Evolutionary conservation across 1,284 basidiomycete species (phyloP).

Genomic region (Polyporus tsugae): DNA sequence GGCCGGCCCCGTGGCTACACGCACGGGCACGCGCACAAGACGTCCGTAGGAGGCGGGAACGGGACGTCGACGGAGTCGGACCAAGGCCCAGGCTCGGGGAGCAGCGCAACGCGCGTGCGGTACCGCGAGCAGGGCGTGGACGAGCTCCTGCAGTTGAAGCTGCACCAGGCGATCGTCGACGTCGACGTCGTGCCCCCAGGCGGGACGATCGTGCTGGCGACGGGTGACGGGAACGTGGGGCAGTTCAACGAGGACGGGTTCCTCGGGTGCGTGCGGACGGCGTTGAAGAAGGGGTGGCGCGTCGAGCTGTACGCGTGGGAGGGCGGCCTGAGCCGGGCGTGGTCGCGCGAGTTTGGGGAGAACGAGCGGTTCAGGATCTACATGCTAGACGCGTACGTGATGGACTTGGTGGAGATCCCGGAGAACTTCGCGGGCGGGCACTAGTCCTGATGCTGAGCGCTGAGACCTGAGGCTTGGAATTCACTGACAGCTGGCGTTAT

Average conservation of each 20-base stretch:
- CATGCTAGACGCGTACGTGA: slow-evolving; percentile 43
- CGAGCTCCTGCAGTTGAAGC: slow-evolving; percentile 86
- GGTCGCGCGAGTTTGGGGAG: slow-evolving; percentile 72
- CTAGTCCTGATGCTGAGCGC: slow-evolving; percentile 7
- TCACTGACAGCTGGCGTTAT: slow-evolving; percentile 32
- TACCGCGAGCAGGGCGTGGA: slow-evolving; percentile 89
- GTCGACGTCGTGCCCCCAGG: slow-evolving; percentile 66
- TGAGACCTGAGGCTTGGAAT: not conserved
- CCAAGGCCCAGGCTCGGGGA: slow-evolving; percentile 25
- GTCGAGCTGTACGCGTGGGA: slow-evolving; percentile 91
- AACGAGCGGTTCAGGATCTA: slow-evolving; percentile 44
- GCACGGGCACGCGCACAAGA: slow-evolving; percentile 35
- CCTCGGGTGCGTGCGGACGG: slow-evolving; percentile 81
- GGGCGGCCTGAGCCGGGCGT: slow-evolving; percentile 75
- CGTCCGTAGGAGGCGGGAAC: slow-evolving; percentile 32
- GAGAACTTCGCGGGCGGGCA: slow-evolving; percentile 21
- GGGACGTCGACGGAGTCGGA: slow-evolving; percentile 38
- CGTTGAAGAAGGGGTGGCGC: slow-evolving; percentile 85
- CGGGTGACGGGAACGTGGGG: slow-evolving; percentile 88
- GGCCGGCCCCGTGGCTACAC: slow-evolving; percentile 20
- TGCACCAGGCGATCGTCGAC: slow-evolving; percentile 82
- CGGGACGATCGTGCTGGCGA: slow-evolving; percentile 86
- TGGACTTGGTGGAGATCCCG: slow-evolving; percentile 43
- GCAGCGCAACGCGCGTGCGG: slow-evolving; percentile 47
- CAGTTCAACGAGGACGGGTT: slow-evolving; percentile 92